phyloP scores from a whole-genome alignment of 768 basidiomycete species.

The Fomitopsis serialis region DNA sequence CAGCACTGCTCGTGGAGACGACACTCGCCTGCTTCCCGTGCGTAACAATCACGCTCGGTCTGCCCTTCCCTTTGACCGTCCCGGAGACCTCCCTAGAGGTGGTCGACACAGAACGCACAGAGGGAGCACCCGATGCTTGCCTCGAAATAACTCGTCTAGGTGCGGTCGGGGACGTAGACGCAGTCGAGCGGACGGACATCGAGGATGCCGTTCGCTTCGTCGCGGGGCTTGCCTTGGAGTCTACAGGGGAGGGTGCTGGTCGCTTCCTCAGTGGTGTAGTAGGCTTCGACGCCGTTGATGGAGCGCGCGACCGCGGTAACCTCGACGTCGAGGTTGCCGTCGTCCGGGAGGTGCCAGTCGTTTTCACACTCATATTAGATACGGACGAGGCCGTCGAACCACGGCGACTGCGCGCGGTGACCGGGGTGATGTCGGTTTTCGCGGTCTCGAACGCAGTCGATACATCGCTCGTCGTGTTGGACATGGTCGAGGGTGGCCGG shows the following conservation, averaged over 20 bases:
- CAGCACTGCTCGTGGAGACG: slow-evolving; percentile 23
- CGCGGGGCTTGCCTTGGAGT: slow-evolving; percentile 9
- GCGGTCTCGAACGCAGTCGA: slow-evolving; percentile 44
- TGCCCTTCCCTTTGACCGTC: slow-evolving; percentile 12
- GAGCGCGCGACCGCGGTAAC: slow-evolving; percentile 15
- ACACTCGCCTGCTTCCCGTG: slow-evolving; percentile 19
- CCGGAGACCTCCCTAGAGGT: slow-evolving; percentile 4
- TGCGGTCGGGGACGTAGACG: slow-evolving; percentile 17
- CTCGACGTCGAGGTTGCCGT: slow-evolving; percentile 15
- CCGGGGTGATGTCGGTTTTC: slow-evolving; percentile 29
- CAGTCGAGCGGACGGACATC: slow-evolving; percentile 23
- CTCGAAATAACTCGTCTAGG: slow-evolving; percentile 11
- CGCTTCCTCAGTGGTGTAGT: slow-evolving; percentile 15
- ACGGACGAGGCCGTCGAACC: slow-evolving; percentile 27
- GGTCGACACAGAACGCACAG: slow-evolving; percentile 8
- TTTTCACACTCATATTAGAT: slow-evolving; percentile 25
- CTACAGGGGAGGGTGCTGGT: slow-evolving; percentile 14
- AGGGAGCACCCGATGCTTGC: slow-evolving; percentile 5
- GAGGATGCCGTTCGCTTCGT: slow-evolving; percentile 22
- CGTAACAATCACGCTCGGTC: slow-evolving; percentile 1
- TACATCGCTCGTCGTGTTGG: slow-evolving; percentile 34
- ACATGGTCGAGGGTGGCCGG: slow-evolving; percentile 25
- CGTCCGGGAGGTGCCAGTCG: slow-evolving; percentile 16
- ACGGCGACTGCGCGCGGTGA: slow-evolving; percentile 27
- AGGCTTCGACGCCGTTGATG: slow-evolving; percentile 18